A percentile compares a stretch with the other conserved stretches of the same genome.
phyloP scores from a whole-genome alignment of 108 stramenopile genomes.

The Cylindrotheca fusiformis region DNA sequence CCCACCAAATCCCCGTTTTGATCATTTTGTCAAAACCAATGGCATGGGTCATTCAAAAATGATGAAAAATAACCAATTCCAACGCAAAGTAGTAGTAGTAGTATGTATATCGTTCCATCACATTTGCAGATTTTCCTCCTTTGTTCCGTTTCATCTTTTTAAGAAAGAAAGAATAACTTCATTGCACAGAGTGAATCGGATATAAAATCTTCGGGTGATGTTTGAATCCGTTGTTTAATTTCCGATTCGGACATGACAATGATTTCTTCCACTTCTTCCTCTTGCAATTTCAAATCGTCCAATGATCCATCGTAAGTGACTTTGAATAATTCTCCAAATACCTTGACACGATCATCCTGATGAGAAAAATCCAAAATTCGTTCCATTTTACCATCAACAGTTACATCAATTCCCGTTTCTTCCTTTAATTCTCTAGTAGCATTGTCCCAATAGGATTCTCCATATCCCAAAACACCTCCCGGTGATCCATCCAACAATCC shows the following conservation, averaged over 20 bases:
- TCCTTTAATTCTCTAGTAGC: constrained; percentile 51
- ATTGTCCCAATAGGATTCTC: constrained; percentile 48
- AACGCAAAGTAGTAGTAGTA: no score
- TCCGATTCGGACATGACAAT: constrained; percentile 41
- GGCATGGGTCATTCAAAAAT: no score
- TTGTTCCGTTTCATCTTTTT: not conserved
- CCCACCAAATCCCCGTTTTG: no score
- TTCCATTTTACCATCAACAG: not conserved
- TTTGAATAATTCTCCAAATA: constrained; percentile 61
- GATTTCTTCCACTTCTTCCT: constrained; percentile 50
- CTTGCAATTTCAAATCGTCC: constrained; percentile 39
- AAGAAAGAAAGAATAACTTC: constrained; percentile 37
- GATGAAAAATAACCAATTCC: no score
- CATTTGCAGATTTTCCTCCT: constrained; percentile 16
- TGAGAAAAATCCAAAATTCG: constrained; percentile 64
- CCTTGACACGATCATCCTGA: constrained; percentile 45
- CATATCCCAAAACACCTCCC: constrained; percentile 59
- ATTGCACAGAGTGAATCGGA: constrained; percentile 54
- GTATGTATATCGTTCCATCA: no score
- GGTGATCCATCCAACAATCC: constrained; percentile 56
- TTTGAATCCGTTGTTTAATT: constrained; percentile 12
- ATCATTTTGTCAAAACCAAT: no score
- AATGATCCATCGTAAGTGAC: constrained; percentile 31
- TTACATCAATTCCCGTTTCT: constrained; percentile 61
- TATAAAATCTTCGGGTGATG: constrained; percentile 42